Evolutionary conservation across 805 yeast genomes (phyloP), one percentile per base, ranked within the genome.

Genomic region (Starmerella floris): DNA sequence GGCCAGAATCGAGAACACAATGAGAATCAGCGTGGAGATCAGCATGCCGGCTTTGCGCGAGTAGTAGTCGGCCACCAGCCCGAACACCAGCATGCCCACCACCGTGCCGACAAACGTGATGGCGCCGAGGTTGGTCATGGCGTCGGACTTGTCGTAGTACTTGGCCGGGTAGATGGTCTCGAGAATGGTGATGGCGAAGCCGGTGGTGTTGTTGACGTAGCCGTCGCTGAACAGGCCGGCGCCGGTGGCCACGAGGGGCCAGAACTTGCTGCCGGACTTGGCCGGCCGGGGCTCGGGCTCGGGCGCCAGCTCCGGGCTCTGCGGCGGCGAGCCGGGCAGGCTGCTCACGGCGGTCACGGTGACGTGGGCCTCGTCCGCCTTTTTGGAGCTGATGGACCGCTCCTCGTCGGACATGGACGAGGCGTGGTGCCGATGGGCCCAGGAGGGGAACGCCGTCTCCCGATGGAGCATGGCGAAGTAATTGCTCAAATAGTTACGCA

Each of bases 201-300:
- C 73, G 44, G 83, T 80, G 41, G 91, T 77, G 46, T 83, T 83
- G 60, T 85, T 85, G 47, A 83, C 79, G 59, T 85, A 87, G 41
- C 96, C 96, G 62, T 88, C 97, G 30, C 93, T 79, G 62, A 87
- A 85, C 36, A 87, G 68, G 42, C 95, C 96, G 0, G 95, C 91
- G 49, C 96, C 96, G 1, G 94, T 77, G 11, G 83, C 77, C 49
- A 80, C 67, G 39, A 82, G 76, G 5, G 91, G 77, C 79, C 84
- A 72, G 50, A 67, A 68, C 51, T 65, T 66, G 21, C 23, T 8
- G 21, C 23, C 23, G 10, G 23, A 13, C 15, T 31, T 31, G 6
- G 10, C 21, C 5, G 23, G 23, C 9, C 4, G 8, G 9, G 8
- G 8, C 23, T 16, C 35, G 23, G 6, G 10, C 17, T 11, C 32